phyloP scores from a whole-genome alignment of 441 rosid genomes.

The Pelargonium australe region DNA sequence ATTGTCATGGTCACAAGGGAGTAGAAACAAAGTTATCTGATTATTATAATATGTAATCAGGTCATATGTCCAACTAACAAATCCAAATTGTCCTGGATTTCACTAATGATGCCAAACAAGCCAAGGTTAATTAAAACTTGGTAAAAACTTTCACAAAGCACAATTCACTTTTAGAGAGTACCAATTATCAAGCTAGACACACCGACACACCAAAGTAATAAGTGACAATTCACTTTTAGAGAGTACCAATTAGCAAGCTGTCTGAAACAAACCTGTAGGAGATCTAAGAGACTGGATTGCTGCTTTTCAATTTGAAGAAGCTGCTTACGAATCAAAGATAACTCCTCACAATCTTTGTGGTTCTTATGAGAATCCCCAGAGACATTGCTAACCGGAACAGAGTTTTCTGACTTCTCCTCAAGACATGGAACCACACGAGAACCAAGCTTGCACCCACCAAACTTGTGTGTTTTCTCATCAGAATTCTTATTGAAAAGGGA shows the following conservation, averaged over 20 bases:
- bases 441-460: conserved; percentile 45
- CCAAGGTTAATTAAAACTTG: too few relatives aligned
- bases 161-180: too few relatives aligned
- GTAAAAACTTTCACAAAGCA: too few relatives aligned
- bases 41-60: too few relatives aligned
- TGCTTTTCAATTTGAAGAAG: conserved; percentile 89
- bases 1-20: too few relatives aligned
- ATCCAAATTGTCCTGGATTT: too few relatives aligned
- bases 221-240: not conserved
- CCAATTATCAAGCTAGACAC: not conserved
- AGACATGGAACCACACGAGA: conserved; percentile 47
- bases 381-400: conserved; percentile 30
- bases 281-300: conserved; percentile 76
- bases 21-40: too few relatives aligned
- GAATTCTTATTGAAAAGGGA: conserved; percentile 44
- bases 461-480: conserved; percentile 41
- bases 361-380: conserved; percentile 48
- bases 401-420: conserved; percentile 36
- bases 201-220: not conserved
- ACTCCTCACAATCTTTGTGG: conserved; percentile 64
- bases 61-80: too few relatives aligned
- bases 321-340: conserved; percentile 68
- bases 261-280: conserved; percentile 64
- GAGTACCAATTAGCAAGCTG: not conserved
- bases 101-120: too few relatives aligned